A percentile compares a stretch with the other conserved stretches of the same genome.
phyloP scores from a whole-genome alignment of 148 eudicot species.

The Rhododendron griersonianum region DNA sequence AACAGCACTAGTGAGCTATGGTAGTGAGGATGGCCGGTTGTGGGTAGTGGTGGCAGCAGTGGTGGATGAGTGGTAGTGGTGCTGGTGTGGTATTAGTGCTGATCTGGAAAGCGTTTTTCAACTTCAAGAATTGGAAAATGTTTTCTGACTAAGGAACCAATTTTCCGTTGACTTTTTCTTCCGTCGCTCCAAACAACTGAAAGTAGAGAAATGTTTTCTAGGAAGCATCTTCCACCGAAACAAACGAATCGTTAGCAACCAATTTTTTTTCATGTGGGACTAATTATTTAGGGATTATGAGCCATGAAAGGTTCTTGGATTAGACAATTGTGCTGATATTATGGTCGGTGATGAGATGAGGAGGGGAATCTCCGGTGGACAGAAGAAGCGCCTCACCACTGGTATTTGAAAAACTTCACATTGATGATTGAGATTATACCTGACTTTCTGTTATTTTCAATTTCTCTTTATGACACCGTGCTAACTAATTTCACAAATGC shows the following conservation, averaged over 20 bases:
- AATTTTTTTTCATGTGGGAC: neutral
- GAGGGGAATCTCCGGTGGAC: conserved; percentile 48
- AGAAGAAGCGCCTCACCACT: conserved; percentile 43
- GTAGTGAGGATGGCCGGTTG: neutral
- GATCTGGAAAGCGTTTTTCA: neutral
- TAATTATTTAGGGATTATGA: neutral
- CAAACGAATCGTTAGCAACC: neutral
- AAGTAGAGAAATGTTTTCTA: neutral
- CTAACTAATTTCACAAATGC: neutral
- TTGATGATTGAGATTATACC: neutral
- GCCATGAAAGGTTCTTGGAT: conserved; percentile 27
- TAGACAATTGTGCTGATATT: conserved; percentile 36
- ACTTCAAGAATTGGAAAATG: neutral
- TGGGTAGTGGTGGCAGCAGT: neutral
- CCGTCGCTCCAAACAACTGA: neutral
- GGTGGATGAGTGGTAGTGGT: neutral
- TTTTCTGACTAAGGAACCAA: neutral
- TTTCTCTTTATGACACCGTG: neutral
- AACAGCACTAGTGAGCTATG: neutral
- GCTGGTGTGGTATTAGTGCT: neutral
- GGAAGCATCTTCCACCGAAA: neutral
- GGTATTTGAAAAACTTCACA: conserved; percentile 14
- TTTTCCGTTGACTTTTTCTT: neutral
- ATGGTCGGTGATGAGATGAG: conserved; percentile 49
- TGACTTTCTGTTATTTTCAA: neutral